Conservation (phyloP, 108 stramenopile species). For the Aurantiochytrium sp. region DNA sequence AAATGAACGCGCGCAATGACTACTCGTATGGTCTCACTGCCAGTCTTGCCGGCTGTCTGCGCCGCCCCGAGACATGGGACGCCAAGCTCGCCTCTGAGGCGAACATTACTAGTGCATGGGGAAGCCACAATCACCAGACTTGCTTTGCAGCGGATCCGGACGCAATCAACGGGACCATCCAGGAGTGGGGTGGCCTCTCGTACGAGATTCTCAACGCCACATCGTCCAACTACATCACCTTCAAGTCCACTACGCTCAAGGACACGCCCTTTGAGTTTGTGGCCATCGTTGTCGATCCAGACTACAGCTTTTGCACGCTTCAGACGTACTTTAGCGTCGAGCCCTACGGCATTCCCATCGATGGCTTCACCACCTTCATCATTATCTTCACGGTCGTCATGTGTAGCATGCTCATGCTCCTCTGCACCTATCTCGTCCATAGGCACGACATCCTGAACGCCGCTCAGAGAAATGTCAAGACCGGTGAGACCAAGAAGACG, state of each 20-base stretch:
- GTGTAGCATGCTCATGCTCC: conserved; percentile 17
- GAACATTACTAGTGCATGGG: background rate
- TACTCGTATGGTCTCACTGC: background rate
- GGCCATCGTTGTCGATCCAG: background rate
- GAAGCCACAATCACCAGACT: background rate
- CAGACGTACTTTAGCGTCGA: background rate
- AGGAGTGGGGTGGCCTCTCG: background rate
- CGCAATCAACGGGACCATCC: background rate
- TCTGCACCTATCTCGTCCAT: background rate
- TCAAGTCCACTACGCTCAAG: background rate
- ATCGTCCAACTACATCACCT: background rate
- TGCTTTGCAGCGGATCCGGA: background rate
- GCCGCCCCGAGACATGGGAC: background rate
- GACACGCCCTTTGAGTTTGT: background rate
- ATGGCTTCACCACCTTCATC: background rate
- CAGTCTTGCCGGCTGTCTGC: background rate
- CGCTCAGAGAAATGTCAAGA: background rate
- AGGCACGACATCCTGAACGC: background rate
- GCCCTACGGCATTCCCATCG: conserved; percentile 15
- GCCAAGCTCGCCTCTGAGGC: background rate
- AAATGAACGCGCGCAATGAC: background rate
- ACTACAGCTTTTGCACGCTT: conserved; percentile 6
- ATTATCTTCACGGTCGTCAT: conserved; percentile 1
- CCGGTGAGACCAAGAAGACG: background rate
- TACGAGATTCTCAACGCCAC: background rate